These are phyloP conservation scores for Zasmidium citrigriseum DNA, from an alignment of 2,329 filamentous ascomycete genomes.

Conservation along the genomic window DNA sequence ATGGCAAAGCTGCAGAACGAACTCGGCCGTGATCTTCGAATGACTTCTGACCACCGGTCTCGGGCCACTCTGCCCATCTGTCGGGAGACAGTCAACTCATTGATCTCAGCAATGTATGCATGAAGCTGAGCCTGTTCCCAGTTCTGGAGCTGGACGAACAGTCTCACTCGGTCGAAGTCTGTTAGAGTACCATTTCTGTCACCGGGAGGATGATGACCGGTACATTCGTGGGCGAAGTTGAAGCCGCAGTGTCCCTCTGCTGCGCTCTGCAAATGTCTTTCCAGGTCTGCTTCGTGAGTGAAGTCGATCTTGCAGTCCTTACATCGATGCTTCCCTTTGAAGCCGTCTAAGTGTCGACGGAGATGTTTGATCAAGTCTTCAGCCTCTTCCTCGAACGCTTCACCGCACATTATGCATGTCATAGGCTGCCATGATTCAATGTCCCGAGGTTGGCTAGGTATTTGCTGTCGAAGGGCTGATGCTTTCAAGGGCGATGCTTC, in stretches of 20 bases:
- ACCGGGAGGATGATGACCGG: slow-evolving; percentile 29
- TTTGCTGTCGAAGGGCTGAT: not conserved
- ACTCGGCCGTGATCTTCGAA: slow-evolving; percentile 15
- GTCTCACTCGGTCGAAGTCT: slow-evolving; percentile 25
- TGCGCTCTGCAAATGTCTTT: slow-evolving; percentile 22
- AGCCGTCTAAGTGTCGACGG: slow-evolving; percentile 23
- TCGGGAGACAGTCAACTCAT: slow-evolving; percentile 21
- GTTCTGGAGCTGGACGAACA: slow-evolving; percentile 26
- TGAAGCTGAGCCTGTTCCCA: slow-evolving; percentile 31
- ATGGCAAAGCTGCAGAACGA: slow-evolving; percentile 26
- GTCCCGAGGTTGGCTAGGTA: slow-evolving; percentile 2
- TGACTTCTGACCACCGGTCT: slow-evolving; percentile 25
- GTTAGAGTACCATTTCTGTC: slow-evolving; percentile 14
- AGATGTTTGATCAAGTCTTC: slow-evolving; percentile 25
- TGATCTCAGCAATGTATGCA: slow-evolving; percentile 28
- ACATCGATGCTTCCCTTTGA: slow-evolving; percentile 26
- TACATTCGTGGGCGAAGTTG: slow-evolving; percentile 28
- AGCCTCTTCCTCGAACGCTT: slow-evolving; percentile 24
- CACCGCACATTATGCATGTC: slow-evolving; percentile 26
- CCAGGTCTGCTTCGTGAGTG: slow-evolving; percentile 27
- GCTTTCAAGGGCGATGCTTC: not conserved
- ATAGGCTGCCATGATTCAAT: slow-evolving; percentile 19
- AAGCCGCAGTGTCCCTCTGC: slow-evolving; percentile 29
- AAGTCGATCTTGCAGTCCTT: slow-evolving; percentile 28
- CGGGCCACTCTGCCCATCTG: slow-evolving; percentile 17